These are phyloP conservation scores for Rhodotorula sp. DNA, from an alignment of 1,284 basidiomycete species.

Conservation along the genomic window DNA sequence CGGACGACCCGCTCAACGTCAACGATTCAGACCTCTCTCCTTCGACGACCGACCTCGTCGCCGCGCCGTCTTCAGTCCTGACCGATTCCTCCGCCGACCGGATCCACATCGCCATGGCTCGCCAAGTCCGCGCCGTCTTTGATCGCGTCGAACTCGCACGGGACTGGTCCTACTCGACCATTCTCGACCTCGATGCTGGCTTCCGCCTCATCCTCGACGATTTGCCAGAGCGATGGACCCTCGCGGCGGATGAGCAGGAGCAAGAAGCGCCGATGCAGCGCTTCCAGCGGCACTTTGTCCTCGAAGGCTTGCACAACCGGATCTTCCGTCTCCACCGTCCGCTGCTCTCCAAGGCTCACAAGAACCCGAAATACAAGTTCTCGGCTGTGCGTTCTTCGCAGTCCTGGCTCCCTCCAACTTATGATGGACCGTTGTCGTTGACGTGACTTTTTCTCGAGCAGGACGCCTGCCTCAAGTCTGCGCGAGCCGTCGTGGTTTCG, in stretches of 20 bases:
- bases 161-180: conserved; percentile 27
- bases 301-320: conserved; percentile 41
- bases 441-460: not conserved
- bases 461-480: conserved; percentile 41
- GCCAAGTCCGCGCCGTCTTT: conserved; percentile 39
- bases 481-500: conserved; percentile 36
- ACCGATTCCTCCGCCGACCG: conserved; percentile 41
- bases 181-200: conserved; percentile 40
- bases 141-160: conserved; percentile 33
- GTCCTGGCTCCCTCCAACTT: too few species aligned
- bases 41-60: conserved; percentile 21
- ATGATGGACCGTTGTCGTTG: not conserved
- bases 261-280: conserved; percentile 40
- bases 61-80: conserved; percentile 32
- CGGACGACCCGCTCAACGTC: conserved; percentile 41
- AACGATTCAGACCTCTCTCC: conserved; percentile 39
- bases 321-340: conserved; percentile 41
- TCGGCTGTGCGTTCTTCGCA: conserved; percentile 28
- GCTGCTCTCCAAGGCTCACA: conserved; percentile 17
- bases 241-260: conserved; percentile 30
- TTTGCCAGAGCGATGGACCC: conserved; percentile 39
- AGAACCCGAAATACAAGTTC: conserved; percentile 33
- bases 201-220: conserved; percentile 32
- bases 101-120: conserved; percentile 37
- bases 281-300: conserved; percentile 41